phyloP scores from a whole-genome alignment of 805 yeast species.

The Tetrapisispora phaffii region DNA sequence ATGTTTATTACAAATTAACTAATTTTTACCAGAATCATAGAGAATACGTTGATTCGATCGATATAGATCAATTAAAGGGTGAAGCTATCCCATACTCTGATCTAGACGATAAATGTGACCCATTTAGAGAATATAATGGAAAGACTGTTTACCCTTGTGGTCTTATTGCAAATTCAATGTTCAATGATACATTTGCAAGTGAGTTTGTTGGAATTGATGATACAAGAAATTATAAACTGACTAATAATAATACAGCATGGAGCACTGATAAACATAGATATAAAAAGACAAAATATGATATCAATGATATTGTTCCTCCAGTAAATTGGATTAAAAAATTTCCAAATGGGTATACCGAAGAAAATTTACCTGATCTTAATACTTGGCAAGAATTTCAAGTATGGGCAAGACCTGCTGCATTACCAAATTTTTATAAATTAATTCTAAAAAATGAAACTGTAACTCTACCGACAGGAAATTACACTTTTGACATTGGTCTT shows the following conservation, averaged over 20 bases:
- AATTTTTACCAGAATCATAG: slow-evolving; percentile 93
- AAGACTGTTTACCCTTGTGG: slow-evolving; percentile 67
- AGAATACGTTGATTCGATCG: slow-evolving; percentile 79
- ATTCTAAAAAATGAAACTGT: slow-evolving; percentile 61
- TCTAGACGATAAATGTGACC: slow-evolving; percentile 36
- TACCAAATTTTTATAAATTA: slow-evolving; percentile 78
- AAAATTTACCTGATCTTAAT: slow-evolving; percentile 59
- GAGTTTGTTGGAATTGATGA: slow-evolving; percentile 33
- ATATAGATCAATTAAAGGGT: slow-evolving; percentile 73
- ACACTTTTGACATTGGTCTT: slow-evolving; percentile 54
- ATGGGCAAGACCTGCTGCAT: slow-evolving; percentile 90
- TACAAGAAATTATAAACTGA: slow-evolving; percentile 31
- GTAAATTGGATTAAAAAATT: slow-evolving; percentile 67
- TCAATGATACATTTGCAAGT: slow-evolving; percentile 60
- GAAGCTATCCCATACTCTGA: slow-evolving; percentile 44
- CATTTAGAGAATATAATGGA: slow-evolving; percentile 28
- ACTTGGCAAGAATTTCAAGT: slow-evolving; percentile 64
- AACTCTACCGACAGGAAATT: slow-evolving; percentile 53
- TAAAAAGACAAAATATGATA: slow-evolving; percentile 50
- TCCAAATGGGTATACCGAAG: slow-evolving; percentile 64
- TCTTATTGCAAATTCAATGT: slow-evolving; percentile 66
- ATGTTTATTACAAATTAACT: slow-evolving; percentile 73
- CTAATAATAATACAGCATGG: slow-evolving; percentile 58
- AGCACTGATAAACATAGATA: slow-evolving; percentile 51
- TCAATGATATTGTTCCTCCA: slow-evolving; percentile 63